Evolutionary conservation across 306 rosid species (phyloP), one percentile per base, ranked within the genome.

Genomic region (Pyrus communis): DNA sequence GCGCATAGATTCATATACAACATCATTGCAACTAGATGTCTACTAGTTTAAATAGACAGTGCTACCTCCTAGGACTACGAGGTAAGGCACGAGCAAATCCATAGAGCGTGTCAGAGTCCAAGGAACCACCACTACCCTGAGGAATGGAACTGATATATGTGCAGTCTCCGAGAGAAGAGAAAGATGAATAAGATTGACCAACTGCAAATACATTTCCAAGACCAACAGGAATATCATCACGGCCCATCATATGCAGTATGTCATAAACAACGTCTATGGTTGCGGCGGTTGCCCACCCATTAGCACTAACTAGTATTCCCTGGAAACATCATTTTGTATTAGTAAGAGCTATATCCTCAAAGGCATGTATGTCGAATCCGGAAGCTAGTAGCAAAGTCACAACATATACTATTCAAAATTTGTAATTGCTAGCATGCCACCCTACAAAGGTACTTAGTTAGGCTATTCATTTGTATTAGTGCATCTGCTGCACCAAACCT

Each of bases 231-330:
- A 88, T 84, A 76, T 90, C 96, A 3, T 87, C 93, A 58, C 91
- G 89, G 13, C 91, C 89, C 93, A 88, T 85, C 96, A 87, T 91
- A 77, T 88, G 96, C 21, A 91, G 76, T 63, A 91, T 17, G 75
- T 88, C 93, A 78, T 88, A 85, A 1, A 87, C 25, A 7, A 84
- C 74, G 71, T 91, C 88, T 71, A 88, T 84, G 51, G 91, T 91
- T 73, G 90, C 91, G 31, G 79, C 87, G 79, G 82, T 87, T 70
- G 87, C 89, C 96, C 91, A 90, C 45, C 96, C 91, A 1, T 80
- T 88, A 75, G 88, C 86, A 49, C 84, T 90, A 60, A 86, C 84
- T 13, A 88, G 86, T 35, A 90, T 80, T 83, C 85, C 96, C 96
- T 89, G 75, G 60, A 35, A 35, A 35, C 42, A 35, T 35, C 42